phyloP scores from a whole-genome alignment of 1,139 yeast genomes.

The Yamadazyma atlantica region DNA sequence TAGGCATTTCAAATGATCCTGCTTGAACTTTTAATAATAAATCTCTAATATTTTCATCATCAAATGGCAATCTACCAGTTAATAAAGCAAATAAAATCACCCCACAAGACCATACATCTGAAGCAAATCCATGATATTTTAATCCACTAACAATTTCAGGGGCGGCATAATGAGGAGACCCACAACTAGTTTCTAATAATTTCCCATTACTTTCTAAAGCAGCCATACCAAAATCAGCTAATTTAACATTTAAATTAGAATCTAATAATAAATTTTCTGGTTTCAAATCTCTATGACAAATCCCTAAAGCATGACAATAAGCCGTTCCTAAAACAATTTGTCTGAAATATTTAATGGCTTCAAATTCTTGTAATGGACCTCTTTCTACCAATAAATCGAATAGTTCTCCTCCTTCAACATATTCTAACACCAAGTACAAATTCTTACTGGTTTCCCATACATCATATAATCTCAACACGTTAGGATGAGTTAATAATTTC shows the following conservation, averaged over 20 bases:
- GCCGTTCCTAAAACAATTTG: slow-evolving; percentile 77
- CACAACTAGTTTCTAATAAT: slow-evolving; percentile 76
- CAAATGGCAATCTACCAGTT: slow-evolving; percentile 80
- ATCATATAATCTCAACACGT: slow-evolving; percentile 72
- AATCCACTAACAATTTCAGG: slow-evolving; percentile 82
- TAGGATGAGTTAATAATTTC: slow-evolving; percentile 76
- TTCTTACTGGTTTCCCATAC: slow-evolving; percentile 85
- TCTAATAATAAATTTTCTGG: slow-evolving; percentile 76
- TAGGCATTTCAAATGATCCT: slow-evolving; percentile 73
- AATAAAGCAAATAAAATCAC: slow-evolving; percentile 73
- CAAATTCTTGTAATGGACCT: slow-evolving; percentile 75
- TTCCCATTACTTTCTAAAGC: slow-evolving; percentile 74
- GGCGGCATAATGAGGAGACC: slow-evolving; percentile 86
- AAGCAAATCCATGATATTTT: slow-evolving; percentile 78
- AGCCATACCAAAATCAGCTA: slow-evolving; percentile 89
- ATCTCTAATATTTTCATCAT: slow-evolving; percentile 74
- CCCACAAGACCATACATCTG: slow-evolving; percentile 88
- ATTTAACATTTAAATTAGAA: slow-evolving; percentile 63
- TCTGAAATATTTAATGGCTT: slow-evolving; percentile 72
- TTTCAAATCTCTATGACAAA: slow-evolving; percentile 79
- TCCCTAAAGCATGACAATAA: slow-evolving; percentile 79
- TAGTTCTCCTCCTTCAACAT: slow-evolving; percentile 82
- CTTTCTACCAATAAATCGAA: slow-evolving; percentile 75
- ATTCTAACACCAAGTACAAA: slow-evolving; percentile 69
- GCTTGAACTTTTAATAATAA: slow-evolving; percentile 71